These are phyloP conservation scores for Ganoderma sinense DNA, from an alignment of 1,284 basidiomycete species.

Conservation along the genomic window DNA sequence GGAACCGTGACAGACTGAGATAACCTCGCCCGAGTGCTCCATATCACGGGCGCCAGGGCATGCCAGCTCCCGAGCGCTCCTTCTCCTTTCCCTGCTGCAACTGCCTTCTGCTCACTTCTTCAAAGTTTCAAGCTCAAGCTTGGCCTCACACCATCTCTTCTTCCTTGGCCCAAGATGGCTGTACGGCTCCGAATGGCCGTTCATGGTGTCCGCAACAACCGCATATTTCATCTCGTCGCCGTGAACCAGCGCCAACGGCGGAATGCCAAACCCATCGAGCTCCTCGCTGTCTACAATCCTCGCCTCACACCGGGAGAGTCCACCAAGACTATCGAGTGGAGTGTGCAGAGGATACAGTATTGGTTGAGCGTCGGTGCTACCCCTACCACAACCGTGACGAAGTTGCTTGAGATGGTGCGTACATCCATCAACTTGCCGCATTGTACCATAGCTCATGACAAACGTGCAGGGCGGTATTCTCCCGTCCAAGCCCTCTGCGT, in stretches of 20 bases:
- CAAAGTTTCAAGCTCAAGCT: no score
- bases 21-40: no score
- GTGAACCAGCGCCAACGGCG: slow-evolving; percentile 79
- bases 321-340: slow-evolving; percentile 88
- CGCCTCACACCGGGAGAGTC: slow-evolving; percentile 54
- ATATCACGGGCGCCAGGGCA: neutral
- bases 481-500: neutral
- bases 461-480: slow-evolving; percentile 48
- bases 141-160: neutral
- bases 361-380: slow-evolving; percentile 89
- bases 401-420: slow-evolving; percentile 83
- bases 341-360: slow-evolving; percentile 87
- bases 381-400: slow-evolving; percentile 83
- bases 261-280: slow-evolving; percentile 91
- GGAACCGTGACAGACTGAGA: no score
- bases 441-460: slow-evolving; percentile 24
- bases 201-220: slow-evolving; percentile 83
- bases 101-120: no score
- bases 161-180: slow-evolving; percentile 61
- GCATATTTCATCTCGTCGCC: slow-evolving; percentile 90
- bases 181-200: slow-evolving; percentile 88
- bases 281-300: slow-evolving; percentile 90
- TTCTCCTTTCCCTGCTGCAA: neutral
- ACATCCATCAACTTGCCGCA: neutral
- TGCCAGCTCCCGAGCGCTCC: neutral